These are phyloP conservation scores for Galerina sulciceps DNA, from an alignment of 768 basidiomycete species.

Conservation along the genomic window DNA sequence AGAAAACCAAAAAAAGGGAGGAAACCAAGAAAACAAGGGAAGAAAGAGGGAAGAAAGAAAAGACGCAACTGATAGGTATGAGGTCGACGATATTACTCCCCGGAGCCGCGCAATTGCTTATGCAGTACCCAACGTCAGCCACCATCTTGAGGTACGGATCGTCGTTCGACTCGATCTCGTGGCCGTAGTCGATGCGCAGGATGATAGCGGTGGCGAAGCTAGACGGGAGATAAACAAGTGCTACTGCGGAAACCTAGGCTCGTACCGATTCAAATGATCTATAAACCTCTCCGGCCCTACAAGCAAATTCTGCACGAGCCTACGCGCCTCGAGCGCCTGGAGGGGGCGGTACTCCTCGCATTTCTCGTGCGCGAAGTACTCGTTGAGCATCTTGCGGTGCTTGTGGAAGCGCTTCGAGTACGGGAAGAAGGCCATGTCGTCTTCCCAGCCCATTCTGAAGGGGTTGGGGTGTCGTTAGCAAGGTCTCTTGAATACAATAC, in stretches of 20 bases:
- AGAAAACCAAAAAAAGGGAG: too few species aligned
- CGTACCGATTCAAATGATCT: slow-evolving; percentile 4
- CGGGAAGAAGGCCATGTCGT: slow-evolving; percentile 47
- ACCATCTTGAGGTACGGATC: slow-evolving; percentile 52
- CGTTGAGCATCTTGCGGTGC: slow-evolving; percentile 49
- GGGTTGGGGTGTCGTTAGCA: too few species aligned
- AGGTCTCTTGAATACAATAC: too few species aligned
- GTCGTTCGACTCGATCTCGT: slow-evolving; percentile 45
- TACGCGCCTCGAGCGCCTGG: slow-evolving; percentile 45
- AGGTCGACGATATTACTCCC: slow-evolving; percentile 51
- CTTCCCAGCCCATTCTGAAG: slow-evolving; percentile 51
- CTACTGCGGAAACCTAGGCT: background rate
- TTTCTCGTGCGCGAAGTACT: slow-evolving; percentile 40
- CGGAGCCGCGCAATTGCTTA: slow-evolving; percentile 48
- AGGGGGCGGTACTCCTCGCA: slow-evolving; percentile 41
- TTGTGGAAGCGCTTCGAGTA: slow-evolving; percentile 54
- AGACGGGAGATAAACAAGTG: background rate
- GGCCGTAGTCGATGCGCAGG: slow-evolving; percentile 51
- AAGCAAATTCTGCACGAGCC: slow-evolving; percentile 47
- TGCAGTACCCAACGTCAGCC: slow-evolving; percentile 48
- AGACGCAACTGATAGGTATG: slow-evolving; percentile 42
- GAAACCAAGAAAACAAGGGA: too few species aligned
- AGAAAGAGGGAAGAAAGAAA: background rate
- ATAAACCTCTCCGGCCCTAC: background rate
- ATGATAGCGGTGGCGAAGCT: slow-evolving; percentile 52